Evolutionary conservation across 169 alveolate genomes (phyloP).

Genomic region (Ichthyophthirius multifiliis): DNA sequence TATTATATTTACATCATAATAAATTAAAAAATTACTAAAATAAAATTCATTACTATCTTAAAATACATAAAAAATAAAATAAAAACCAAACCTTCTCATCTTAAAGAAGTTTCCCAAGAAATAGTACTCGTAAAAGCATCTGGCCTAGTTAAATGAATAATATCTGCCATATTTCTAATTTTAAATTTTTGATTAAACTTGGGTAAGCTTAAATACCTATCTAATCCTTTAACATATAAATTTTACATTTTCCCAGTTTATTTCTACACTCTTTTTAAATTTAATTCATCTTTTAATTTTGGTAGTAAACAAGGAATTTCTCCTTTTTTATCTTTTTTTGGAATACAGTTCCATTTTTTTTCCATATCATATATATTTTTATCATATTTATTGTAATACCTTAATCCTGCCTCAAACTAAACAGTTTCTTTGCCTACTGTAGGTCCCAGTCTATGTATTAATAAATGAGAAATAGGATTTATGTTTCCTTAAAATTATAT

Average conservation of each 20-base stretch:
- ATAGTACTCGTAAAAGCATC: constrained; percentile 10
- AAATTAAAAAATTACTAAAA: too few relatives aligned
- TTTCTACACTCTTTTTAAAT: neutral
- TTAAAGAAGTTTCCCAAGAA: neutral
- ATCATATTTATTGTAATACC: neutral
- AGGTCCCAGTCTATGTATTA: constrained; percentile 33
- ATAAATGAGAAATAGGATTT: constrained; percentile 14
- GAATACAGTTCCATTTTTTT: constrained; percentile 33
- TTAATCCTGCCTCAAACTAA: constrained; percentile 37
- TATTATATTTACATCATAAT: too few relatives aligned
- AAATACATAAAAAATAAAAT: too few relatives aligned
- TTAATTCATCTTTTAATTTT: constrained; percentile 4
- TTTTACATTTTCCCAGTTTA: neutral
- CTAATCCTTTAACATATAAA: neutral
- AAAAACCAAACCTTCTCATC: too few relatives aligned
- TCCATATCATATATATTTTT: neutral
- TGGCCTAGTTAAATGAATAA: constrained; percentile 7
- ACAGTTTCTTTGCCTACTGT: constrained; percentile 14
- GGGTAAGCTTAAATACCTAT: constrained; percentile 8
- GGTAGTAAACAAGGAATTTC: constrained; percentile 32
- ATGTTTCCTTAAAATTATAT: constrained; percentile 8
- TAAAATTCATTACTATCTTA: too few relatives aligned
- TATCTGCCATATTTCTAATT: neutral
- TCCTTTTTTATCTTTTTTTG: constrained; percentile 27
- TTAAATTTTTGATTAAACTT: neutral